Conservation (phyloP, 305 asterid genomes). For the Fraxinus paxiana region DNA sequence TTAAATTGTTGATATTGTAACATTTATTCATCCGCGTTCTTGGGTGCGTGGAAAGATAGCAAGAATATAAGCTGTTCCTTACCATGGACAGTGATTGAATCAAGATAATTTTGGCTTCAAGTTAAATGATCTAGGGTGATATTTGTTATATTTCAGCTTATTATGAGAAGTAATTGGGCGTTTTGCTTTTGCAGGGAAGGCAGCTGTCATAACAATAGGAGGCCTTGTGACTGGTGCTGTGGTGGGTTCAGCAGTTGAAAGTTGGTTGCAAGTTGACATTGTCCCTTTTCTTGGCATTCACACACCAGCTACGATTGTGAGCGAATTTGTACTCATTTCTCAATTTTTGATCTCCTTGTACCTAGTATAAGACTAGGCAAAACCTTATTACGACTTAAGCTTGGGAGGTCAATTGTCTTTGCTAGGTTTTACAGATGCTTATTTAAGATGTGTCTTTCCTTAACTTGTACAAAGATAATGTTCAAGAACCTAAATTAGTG, state of each 20-base stretch:
- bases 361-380: slow-evolving; percentile 48
- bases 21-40: background rate
- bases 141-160: background rate
- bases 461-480: slow-evolving; percentile 49
- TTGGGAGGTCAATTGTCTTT: slow-evolving; percentile 26
- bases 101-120: background rate
- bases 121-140: background rate
- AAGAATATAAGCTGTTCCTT: background rate
- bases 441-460: slow-evolving; percentile 35
- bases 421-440: slow-evolving; percentile 21
- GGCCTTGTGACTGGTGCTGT: slow-evolving; percentile 97
- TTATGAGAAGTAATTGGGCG: background rate
- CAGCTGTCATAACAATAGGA: slow-evolving; percentile 75
- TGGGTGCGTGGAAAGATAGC: background rate
- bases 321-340: slow-evolving; percentile 78
- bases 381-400: slow-evolving; percentile 17
- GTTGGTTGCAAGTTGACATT: slow-evolving; percentile 91
- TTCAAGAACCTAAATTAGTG: slow-evolving; percentile 31
- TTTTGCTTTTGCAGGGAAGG: slow-evolving; percentile 67
- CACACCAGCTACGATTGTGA: slow-evolving; percentile 77
- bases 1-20: background rate
- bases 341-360: slow-evolving; percentile 82
- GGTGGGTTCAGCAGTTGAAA: slow-evolving; percentile 90
- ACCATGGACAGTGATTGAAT: background rate
- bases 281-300: slow-evolving; percentile 90